Conservation (phyloP, 2,329 filamentous ascomycete genomes). For the Leptographium wingfieldii region DNA sequence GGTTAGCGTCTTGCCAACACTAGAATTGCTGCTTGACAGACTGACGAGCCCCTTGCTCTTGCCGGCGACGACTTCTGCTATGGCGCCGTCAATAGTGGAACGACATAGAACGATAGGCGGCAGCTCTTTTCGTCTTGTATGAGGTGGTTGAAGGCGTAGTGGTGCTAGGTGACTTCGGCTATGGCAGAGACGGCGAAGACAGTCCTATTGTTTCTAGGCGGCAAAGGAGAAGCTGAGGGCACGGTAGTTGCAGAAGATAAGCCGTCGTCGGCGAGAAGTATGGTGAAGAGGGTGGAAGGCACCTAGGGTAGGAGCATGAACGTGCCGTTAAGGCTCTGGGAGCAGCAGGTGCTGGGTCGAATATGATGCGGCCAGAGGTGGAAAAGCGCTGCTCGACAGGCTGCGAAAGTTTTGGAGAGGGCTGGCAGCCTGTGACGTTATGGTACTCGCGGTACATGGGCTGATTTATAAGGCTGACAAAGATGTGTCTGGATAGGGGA, state of each 20-base stretch:
- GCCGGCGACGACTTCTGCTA: conserved; percentile 14
- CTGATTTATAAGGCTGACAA: conserved; percentile 29
- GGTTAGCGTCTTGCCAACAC: conserved; percentile 27
- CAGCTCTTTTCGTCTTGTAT: conserved; percentile 17
- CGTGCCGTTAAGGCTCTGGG: conserved; percentile 18
- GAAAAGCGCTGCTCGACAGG: conserved; percentile 19
- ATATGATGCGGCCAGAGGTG: conserved; percentile 24
- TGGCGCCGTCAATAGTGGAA: not conserved
- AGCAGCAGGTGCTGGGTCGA: conserved; percentile 26
- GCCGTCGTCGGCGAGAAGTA: conserved; percentile 19
- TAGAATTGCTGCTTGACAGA: conserved; percentile 20
- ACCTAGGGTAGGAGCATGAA: conserved; percentile 16
- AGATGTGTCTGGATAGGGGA: conserved; percentile 32
- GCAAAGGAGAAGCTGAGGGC: conserved; percentile 36
- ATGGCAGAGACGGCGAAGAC: not conserved
- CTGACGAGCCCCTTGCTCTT: conserved; percentile 14
- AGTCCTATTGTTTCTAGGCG: not conserved
- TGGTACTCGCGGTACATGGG: conserved; percentile 31
- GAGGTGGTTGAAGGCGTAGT: conserved; percentile 18
- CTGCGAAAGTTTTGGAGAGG: conserved; percentile 14
- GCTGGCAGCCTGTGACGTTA: conserved; percentile 24
- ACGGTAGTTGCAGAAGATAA: conserved; percentile 20
- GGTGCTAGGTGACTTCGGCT: conserved; percentile 16
- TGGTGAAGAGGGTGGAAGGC: conserved; percentile 11
- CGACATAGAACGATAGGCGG: conserved; percentile 15